Evolutionary conservation across 352 stramenopile genomes (phyloP).

Genomic region (Aphanomyces cochlioides): DNA sequence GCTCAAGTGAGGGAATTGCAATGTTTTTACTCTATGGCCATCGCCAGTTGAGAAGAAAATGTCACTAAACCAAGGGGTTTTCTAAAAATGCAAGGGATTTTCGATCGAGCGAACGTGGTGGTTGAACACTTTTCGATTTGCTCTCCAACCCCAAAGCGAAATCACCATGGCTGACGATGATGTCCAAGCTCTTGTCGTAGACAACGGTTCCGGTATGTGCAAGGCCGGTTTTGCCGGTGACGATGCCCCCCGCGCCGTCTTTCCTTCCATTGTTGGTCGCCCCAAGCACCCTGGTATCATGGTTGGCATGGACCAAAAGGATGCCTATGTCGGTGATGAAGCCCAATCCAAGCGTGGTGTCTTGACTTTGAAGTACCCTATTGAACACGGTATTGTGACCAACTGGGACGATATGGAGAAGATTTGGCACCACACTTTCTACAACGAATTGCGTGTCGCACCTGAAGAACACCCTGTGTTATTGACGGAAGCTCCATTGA

Average conservation of each 20-base stretch:
- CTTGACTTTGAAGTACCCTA: slow-evolving; percentile 94
- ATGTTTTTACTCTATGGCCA: neutral
- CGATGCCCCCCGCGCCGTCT: slow-evolving; percentile 95
- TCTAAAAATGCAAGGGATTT: slow-evolving; percentile 6
- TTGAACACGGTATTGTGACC: slow-evolving; percentile 99
- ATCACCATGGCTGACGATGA: slow-evolving; percentile 60
- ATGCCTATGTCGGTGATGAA: slow-evolving; percentile 92
- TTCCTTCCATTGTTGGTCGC: slow-evolving; percentile 94
- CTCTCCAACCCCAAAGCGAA: slow-evolving; percentile 22
- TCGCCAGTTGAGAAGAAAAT: neutral
- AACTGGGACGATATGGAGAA: slow-evolving; percentile 99
- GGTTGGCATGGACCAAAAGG: slow-evolving; percentile 96
- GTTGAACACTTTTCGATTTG: slow-evolving; percentile 28
- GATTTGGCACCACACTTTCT: slow-evolving; percentile 99
- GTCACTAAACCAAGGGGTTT: slow-evolving; percentile 24
- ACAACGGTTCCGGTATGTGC: slow-evolving; percentile 99
- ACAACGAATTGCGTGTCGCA: slow-evolving; percentile 94
- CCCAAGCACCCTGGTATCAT: slow-evolving; percentile 96
- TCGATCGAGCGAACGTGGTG: neutral
- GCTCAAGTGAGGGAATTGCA: neutral
- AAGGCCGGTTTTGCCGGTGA: slow-evolving; percentile 98
- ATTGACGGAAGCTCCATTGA: slow-evolving; percentile 92
- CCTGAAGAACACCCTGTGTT: slow-evolving; percentile 97
- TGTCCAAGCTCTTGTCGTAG: slow-evolving; percentile 75
- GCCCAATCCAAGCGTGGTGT: slow-evolving; percentile 92